Evolutionary conservation across 495 filamentous ascomycete genomes (phyloP).

Genomic region (Friedmanniomyces simplex): DNA sequence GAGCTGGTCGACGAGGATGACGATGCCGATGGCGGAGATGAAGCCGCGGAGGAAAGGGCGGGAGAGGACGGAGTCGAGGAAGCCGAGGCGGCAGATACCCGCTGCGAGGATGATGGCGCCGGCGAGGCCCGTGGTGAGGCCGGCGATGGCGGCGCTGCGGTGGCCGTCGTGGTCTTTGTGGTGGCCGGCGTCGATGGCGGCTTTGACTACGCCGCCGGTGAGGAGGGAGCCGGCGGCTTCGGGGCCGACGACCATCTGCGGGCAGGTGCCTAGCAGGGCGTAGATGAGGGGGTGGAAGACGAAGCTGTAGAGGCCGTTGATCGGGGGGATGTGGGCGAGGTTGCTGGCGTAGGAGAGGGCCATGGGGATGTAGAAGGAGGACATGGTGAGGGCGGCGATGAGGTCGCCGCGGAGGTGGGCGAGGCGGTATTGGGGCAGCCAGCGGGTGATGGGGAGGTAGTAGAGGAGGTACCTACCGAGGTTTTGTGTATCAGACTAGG

Average conservation of each 20-base stretch:
- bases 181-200: slow-evolving; percentile 56
- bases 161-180: slow-evolving; percentile 60
- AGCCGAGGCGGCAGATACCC: slow-evolving; percentile 76
- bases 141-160: slow-evolving; percentile 70
- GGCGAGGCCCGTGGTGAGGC: slow-evolving; percentile 78
- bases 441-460: slow-evolving; percentile 83
- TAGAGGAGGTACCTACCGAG: slow-evolving; percentile 75
- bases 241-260: slow-evolving; percentile 87
- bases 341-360: slow-evolving; percentile 88
- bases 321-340: slow-evolving; percentile 82
- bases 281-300: slow-evolving; percentile 87
- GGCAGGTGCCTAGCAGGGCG: slow-evolving; percentile 79
- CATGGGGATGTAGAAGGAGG: slow-evolving; percentile 98
- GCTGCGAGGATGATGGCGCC: slow-evolving; percentile 79
- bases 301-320: slow-evolving; percentile 93
- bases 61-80: slow-evolving; percentile 88
- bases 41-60: slow-evolving; percentile 88
- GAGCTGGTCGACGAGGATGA: slow-evolving; percentile 90
- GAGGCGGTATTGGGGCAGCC: slow-evolving; percentile 76
- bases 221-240: slow-evolving; percentile 90
- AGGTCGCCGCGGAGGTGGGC: slow-evolving; percentile 77
- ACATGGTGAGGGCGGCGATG: slow-evolving; percentile 76
- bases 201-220: slow-evolving; percentile 73
- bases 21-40: slow-evolving; percentile 90
- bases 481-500: slow-evolving; percentile 18